These are phyloP conservation scores for Flammula alnicola DNA, from an alignment of 1,284 basidiomycete species.

Conservation along the genomic window DNA sequence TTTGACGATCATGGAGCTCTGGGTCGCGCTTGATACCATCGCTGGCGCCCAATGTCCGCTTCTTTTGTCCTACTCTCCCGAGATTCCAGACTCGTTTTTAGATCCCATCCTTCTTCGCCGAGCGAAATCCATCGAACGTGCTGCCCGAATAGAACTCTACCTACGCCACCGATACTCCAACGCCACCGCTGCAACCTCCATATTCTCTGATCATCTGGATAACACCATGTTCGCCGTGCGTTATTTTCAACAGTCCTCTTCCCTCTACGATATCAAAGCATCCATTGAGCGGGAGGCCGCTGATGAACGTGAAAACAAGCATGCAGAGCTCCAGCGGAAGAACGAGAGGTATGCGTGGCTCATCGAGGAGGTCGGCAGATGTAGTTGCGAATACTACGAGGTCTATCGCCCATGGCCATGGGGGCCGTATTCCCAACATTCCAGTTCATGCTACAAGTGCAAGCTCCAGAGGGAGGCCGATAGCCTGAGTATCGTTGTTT, in stretches of 20 bases:
- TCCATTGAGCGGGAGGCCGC: constrained; percentile 7
- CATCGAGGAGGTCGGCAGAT: not conserved
- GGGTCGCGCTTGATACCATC: constrained; percentile 49
- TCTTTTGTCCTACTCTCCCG: constrained; percentile 48
- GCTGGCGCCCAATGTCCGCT: constrained; percentile 37
- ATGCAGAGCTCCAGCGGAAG: constrained; percentile 1
- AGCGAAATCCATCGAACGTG: constrained; percentile 5
- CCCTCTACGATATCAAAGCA: not conserved
- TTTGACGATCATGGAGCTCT: constrained; percentile 47
- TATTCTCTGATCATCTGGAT: constrained; percentile 3
- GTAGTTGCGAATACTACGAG: not conserved
- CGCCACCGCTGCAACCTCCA: constrained; percentile 1
- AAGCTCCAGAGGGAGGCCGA: constrained; percentile 22
- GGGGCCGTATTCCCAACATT: not conserved
- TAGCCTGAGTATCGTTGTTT: constrained; percentile 37
- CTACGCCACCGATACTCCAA: constrained; percentile 6
- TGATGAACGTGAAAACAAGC: constrained; percentile 4
- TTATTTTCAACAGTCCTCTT: constrained; percentile 5
- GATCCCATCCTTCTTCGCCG: constrained; percentile 44
- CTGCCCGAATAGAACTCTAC: constrained; percentile 7
- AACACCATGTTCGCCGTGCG: constrained; percentile 7
- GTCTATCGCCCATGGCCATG: too few relatives aligned
- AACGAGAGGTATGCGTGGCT: constrained; percentile 4
- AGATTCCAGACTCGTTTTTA: constrained; percentile 41
- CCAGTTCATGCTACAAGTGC: constrained; percentile 38